These are phyloP conservation scores for Clarkia xantiana DNA, from an alignment of 345 rosid species.

Conservation along the genomic window DNA sequence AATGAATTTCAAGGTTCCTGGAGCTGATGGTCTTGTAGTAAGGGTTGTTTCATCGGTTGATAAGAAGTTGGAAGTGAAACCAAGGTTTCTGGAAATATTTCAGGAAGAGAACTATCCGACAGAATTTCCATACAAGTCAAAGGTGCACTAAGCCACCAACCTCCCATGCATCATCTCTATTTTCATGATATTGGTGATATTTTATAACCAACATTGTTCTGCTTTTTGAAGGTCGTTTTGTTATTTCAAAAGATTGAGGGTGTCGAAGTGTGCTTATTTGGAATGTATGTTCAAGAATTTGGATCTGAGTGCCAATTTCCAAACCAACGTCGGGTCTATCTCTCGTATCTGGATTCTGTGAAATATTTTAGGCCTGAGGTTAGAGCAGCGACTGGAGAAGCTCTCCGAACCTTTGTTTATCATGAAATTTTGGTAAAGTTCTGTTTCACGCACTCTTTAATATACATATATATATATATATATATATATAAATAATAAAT, in stretches of 20 bases:
- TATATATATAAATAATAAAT: too few relatives aligned
- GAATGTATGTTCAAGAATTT: slow-evolving; percentile 99
- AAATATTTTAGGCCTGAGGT: slow-evolving; percentile 96
- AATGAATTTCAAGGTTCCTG: slow-evolving; percentile 48
- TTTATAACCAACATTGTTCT: background rate
- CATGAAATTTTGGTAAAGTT: slow-evolving; percentile 97
- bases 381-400: slow-evolving; percentile 84
- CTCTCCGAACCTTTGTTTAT: slow-evolving; percentile 92
- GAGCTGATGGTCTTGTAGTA: slow-evolving; percentile 86
- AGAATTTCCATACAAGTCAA: slow-evolving; percentile 91
- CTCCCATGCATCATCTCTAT: too few relatives aligned
- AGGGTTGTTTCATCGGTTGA: slow-evolving; percentile 99
- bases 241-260: slow-evolving; percentile 99
- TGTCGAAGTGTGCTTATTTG: slow-evolving; percentile 95
- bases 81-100: slow-evolving; percentile 86
- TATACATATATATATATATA: too few relatives aligned
- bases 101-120: slow-evolving; percentile 75
- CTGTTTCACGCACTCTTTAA: background rate
- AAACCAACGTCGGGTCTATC: slow-evolving; percentile 96
- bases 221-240: slow-evolving; percentile 60
- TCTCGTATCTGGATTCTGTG: slow-evolving; percentile 94
- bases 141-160: slow-evolving; percentile 26
- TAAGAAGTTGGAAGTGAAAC: slow-evolving; percentile 96
- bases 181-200: too few relatives aligned
- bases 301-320: slow-evolving; percentile 85